Conservation (phyloP, 345 rosid genomes). For the Pistacia integerrima region DNA sequence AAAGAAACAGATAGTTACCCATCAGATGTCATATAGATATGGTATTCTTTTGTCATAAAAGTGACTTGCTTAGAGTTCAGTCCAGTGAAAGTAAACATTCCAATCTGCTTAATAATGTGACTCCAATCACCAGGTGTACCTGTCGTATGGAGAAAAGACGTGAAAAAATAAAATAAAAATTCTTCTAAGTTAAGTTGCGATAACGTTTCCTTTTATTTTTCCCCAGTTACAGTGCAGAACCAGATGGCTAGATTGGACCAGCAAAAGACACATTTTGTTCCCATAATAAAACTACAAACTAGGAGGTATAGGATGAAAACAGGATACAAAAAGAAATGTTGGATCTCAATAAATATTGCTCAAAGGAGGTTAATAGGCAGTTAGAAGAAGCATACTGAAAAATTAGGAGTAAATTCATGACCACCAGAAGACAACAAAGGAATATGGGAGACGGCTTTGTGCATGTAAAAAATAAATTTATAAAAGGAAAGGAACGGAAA, state of each 20-base stretch:
- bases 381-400: neutral
- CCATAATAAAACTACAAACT: neutral
- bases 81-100: slow-evolving; percentile 82
- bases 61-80: slow-evolving; percentile 63
- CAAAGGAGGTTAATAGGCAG: neutral
- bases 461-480: neutral
- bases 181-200: neutral
- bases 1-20: slow-evolving; percentile 43
- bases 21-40: slow-evolving; percentile 75
- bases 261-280: neutral
- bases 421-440: neutral
- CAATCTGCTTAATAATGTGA: slow-evolving; percentile 77
- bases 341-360: slow-evolving; percentile 2
- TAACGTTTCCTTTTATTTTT: neutral
- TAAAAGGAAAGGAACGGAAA: neutral
- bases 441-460: neutral
- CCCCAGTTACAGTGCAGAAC: too few species aligned
- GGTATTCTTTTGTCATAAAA: slow-evolving; percentile 68
- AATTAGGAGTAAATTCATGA: neutral
- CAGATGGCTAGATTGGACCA: neutral
- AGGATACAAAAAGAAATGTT: neutral
- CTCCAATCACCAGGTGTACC: slow-evolving; percentile 84
- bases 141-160: slow-evolving; percentile 17
- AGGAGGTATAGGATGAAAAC: too few species aligned
- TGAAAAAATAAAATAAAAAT: neutral